Evolutionary conservation across 2,329 filamentous ascomycete species (phyloP).

Genomic region (Apiospora koreana): DNA sequence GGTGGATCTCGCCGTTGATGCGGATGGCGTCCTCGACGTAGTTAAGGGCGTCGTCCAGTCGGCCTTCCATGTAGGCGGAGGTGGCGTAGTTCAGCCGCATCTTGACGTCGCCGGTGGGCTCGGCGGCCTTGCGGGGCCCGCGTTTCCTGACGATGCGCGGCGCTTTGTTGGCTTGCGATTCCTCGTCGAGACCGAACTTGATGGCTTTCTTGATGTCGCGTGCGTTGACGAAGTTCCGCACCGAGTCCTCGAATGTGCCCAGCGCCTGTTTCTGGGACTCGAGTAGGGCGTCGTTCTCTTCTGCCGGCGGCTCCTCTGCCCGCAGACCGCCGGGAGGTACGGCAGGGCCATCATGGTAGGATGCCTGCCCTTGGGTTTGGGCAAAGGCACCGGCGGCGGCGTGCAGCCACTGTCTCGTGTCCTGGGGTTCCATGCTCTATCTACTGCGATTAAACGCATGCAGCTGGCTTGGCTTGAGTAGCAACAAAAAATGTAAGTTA

Average conservation of each 20-base stretch:
- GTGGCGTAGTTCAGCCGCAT: conserved; percentile 66
- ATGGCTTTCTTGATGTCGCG: conserved; percentile 4
- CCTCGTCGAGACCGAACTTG: background rate
- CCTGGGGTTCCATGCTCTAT: background rate
- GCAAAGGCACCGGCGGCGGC: conserved; percentile 6
- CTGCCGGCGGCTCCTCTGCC: background rate
- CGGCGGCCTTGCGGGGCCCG: conserved; percentile 61
- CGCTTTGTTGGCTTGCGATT: background rate
- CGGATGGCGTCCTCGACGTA: conserved; percentile 65
- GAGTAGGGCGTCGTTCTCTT: conserved; percentile 13
- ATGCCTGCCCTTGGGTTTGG: background rate
- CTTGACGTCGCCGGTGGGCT: conserved; percentile 72
- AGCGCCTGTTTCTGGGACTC: conserved; percentile 14
- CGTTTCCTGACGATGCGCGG: conserved; percentile 26
- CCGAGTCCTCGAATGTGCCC: conserved; percentile 16
- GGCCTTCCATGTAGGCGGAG: conserved; percentile 63
- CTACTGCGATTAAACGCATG: too few species aligned
- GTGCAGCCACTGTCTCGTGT: conserved; percentile 2
- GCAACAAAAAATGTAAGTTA: background rate
- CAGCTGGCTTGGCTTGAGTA: background rate
- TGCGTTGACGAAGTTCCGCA: conserved; percentile 15
- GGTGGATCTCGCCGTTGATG: conserved; percentile 67
- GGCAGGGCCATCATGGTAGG: background rate
- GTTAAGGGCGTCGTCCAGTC: conserved; percentile 61
- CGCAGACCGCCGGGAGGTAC: background rate